Evolutionary conservation across 2,329 filamentous ascomycete species (phyloP), one percentile per base, ranked within the genome.

Genomic region (Talaromyces marneffei): DNA sequence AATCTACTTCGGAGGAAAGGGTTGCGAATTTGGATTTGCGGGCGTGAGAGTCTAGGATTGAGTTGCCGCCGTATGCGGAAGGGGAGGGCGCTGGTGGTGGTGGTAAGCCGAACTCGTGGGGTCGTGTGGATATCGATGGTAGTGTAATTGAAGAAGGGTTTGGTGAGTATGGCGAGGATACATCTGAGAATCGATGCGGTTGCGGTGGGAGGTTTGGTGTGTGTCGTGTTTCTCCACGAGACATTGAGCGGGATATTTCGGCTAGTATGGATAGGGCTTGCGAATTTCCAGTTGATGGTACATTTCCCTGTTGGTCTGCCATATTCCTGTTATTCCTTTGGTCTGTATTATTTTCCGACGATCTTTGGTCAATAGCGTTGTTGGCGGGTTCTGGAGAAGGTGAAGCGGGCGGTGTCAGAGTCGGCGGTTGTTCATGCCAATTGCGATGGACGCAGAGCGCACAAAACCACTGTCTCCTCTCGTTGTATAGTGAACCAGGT

Each of bases 21-120:
- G 62, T 64, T 12, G 62, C 55, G 33, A 64, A 64, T 44, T 46
- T 61, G 23, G 62, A 64, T 44, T 62, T 64, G 46, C 62, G 62
- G 16, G 62, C 54, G 33, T 64, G 62, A 12, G 59, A 64, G 39
- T 64, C 62, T 9, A 62, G 40, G 25, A 53, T 37, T 29, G 60
- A 59, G 18, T 23, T 33, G n/a, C 27, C 16, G 16, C 44, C 33
- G 9, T 62, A 56, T 3, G 62, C 20, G 14, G 50, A 48, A 14
- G 62, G 31, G 10, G 60, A 61, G 1, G 59, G 9, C 14, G 42
- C 37, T 12, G 40, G 25, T 25, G 60, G 25, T 25, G 60, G 33
- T 35, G 60, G 8, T 12, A 37, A 9, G 23, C 37, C 18, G 6
- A 55, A 56, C 37, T 59, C 57, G 23, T 48, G 44, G 6, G 23